Evolutionary conservation across 1,284 basidiomycete species (phyloP), one percentile per base, ranked within the genome.

Genomic region (Malassezia arunalokei): DNA sequence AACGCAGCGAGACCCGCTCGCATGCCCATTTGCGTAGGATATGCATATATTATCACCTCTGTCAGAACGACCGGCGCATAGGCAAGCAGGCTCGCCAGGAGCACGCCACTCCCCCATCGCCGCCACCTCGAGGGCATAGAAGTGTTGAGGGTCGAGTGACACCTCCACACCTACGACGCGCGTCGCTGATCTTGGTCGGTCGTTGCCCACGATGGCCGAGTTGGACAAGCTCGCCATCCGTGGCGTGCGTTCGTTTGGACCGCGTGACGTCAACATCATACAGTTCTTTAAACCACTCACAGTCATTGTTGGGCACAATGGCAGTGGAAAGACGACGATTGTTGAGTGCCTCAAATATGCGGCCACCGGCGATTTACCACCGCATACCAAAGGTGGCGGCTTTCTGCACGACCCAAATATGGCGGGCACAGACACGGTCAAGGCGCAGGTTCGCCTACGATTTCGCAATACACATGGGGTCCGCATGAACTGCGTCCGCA

Each of bases 321-420:
- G 94, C 12, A 91, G 87, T 63, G 94, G 94, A 46, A 99, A 99
- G 78, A 99, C 94, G 68, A 98, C 92, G 1, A 87, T 98, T 72
- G 98, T 99, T 74, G 94, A 98, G 78, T 98, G 92, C 75, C 81
- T 98, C 71, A 98, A 98, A 77, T 99, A 98, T 73, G 89, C 89
- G 5, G 95, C 92, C 0, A 98, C 94, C 0, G 94, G 94, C 31
- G 91, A 98, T 74, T 83, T 98, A 63, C 94, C 94, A 0, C 89
- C 94, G 0, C 95, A 95, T 72, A 90, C 91, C 30, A 90, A 92
- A 61, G 92, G 92, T 28, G 94, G 94, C 29, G 94, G 94, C 0
- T 99, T 98, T 73, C 78, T 98, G 6, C 92, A 98, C 73, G 94
- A 99, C 75, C 94, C 94, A 6, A 63, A 80, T 80, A 92, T 99